Percentiles rank a stretch among this genome's conserved stretches.
These are phyloP conservation scores for Chrysoporthe puriensis DNA, from an alignment of 2,329 filamentous ascomycete genomes.

Conservation along the genomic window DNA sequence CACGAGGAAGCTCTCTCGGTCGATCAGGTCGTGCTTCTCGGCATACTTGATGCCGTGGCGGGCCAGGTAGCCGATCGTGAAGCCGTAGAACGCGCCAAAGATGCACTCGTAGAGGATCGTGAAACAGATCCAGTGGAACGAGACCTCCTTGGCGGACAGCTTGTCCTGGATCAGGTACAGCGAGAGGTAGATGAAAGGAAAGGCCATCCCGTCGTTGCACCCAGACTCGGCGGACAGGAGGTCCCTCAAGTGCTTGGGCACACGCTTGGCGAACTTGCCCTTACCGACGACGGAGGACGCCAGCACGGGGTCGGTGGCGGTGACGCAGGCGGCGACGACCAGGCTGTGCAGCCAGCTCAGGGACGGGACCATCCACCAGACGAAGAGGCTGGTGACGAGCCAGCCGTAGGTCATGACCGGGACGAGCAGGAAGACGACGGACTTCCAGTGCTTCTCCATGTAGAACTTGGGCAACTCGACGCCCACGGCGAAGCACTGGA, in stretches of 20 bases:
- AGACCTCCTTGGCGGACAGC: constrained; percentile 68
- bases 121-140: constrained; percentile 85
- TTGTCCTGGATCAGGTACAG: constrained; percentile 87
- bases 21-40: constrained; percentile 83
- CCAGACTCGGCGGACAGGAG: constrained; percentile 94
- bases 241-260: constrained; percentile 96
- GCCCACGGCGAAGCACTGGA: constrained; percentile 90
- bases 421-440: constrained; percentile 82
- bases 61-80: constrained; percentile 84
- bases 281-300: constrained; percentile 98
- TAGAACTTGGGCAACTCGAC: constrained; percentile 91
- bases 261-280: constrained; percentile 96
- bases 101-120: constrained; percentile 95
- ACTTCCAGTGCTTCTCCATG: constrained; percentile 98
- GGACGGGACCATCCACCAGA: constrained; percentile 85
- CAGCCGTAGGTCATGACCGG: constrained; percentile 98
- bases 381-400: constrained; percentile 88
- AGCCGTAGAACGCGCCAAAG: constrained; percentile 88
- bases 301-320: constrained; percentile 93
- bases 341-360: constrained; percentile 90
- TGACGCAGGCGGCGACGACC: constrained; percentile 88
- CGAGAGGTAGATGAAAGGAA: constrained; percentile 93
- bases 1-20: constrained; percentile 95
- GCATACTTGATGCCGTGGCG: constrained; percentile 88
- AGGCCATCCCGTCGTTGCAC: constrained; percentile 99